phyloP scores from a whole-genome alignment of 306 rosid genomes.

The Pyrus betulifolia region DNA sequence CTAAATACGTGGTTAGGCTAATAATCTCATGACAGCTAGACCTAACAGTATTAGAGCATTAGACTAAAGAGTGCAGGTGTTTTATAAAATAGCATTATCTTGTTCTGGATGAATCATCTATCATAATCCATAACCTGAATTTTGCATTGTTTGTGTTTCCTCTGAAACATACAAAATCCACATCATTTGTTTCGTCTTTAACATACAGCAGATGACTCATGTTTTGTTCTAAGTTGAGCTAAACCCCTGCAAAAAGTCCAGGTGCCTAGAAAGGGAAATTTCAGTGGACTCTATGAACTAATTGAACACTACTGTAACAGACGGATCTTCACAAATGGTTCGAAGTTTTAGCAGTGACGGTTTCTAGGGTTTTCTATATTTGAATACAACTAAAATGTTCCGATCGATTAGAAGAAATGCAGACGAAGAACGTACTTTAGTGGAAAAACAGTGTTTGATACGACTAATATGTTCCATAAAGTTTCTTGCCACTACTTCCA shows the following conservation, averaged over 20 bases:
- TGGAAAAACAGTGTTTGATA: constrained; percentile 22
- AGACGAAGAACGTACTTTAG: not conserved
- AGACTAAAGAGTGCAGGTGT: constrained; percentile 5
- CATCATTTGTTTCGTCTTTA: not conserved
- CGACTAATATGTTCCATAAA: constrained; percentile 23
- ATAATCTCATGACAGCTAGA: constrained; percentile 25
- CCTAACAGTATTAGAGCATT: not conserved
- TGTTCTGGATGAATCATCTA: constrained; percentile 15
- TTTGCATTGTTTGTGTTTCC: constrained; percentile 8
- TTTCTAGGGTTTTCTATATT: not conserved
- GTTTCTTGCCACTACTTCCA: constrained; percentile 30
- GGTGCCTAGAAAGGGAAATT: not conserved
- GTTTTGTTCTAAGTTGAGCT: not conserved
- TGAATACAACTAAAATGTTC: not conserved
- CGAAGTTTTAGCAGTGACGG: not conserved
- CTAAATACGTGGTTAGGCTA: constrained; percentile 7
- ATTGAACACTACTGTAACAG: not conserved
- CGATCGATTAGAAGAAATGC: not conserved
- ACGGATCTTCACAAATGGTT: not conserved
- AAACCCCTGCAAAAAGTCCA: not conserved
- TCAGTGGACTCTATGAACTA: not conserved
- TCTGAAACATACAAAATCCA: constrained; percentile 11
- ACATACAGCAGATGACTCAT: not conserved
- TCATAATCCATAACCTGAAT: constrained; percentile 10
- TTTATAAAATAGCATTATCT: constrained; percentile 11